A percentile compares a stretch with the other conserved stretches of the same genome.
Evolutionary conservation across 108 stramenopile genomes (phyloP).

Genomic region (Skeletonema costatum): DNA sequence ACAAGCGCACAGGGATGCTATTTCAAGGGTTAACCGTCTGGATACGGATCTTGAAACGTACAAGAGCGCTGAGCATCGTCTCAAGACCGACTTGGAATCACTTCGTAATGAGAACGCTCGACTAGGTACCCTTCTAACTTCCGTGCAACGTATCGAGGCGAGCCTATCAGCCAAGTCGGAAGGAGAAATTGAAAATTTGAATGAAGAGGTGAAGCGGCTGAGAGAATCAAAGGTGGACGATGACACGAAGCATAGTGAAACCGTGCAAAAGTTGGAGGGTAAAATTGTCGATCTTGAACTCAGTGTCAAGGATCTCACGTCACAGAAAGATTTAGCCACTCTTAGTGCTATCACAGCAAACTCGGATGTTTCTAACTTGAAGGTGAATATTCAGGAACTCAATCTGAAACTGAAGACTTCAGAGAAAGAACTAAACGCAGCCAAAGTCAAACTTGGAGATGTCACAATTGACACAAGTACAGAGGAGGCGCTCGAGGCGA

Average conservation of each 20-base stretch:
- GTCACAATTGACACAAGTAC: slow-evolving; percentile 51
- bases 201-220: slow-evolving; percentile 51
- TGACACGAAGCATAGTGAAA: slow-evolving; percentile 42
- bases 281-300: slow-evolving; percentile 57
- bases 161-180: slow-evolving; percentile 67
- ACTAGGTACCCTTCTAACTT: slow-evolving; percentile 71
- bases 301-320: slow-evolving; percentile 30
- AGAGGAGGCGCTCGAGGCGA: slow-evolving; percentile 55
- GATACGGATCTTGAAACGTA: slow-evolving; percentile 70
- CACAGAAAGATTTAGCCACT: slow-evolving; percentile 54
- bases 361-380: slow-evolving; percentile 46
- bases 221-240: slow-evolving; percentile 37
- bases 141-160: slow-evolving; percentile 82
- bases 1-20: slow-evolving; percentile 36
- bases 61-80: slow-evolving; percentile 60
- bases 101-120: slow-evolving; percentile 72
- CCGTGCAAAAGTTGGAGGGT: slow-evolving; percentile 54
- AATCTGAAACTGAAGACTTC: slow-evolving; percentile 45
- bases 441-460: slow-evolving; percentile 43
- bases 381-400: slow-evolving; percentile 48
- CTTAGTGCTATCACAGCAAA: slow-evolving; percentile 40
- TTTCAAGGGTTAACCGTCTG: slow-evolving; percentile 59
- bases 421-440: slow-evolving; percentile 51
- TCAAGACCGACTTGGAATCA: slow-evolving; percentile 54
- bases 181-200: slow-evolving; percentile 53